A percentile compares a stretch with the other conserved stretches of the same genome.
Conservation (phyloP, 345 rosid species). For the Camelina sativa region DNA sequence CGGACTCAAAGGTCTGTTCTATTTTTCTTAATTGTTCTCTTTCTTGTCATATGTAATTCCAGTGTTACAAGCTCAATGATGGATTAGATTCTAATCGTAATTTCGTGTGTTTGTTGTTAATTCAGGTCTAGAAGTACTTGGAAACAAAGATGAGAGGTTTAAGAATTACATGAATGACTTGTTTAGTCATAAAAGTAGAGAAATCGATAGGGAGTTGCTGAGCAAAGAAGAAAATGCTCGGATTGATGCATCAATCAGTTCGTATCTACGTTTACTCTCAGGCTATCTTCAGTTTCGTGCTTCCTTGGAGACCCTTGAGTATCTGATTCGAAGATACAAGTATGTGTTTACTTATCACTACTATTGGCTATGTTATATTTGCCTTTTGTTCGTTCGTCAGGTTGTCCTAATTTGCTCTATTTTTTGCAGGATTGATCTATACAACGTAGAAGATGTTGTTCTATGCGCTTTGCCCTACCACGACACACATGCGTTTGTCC, state of each 20-base stretch:
- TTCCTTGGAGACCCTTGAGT: slow-evolving; percentile 80
- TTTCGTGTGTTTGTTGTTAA: slow-evolving; percentile 15
- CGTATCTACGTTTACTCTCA: slow-evolving; percentile 67
- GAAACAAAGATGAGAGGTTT: slow-evolving; percentile 68
- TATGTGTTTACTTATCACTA: slow-evolving; percentile 39
- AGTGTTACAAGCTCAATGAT: neutral
- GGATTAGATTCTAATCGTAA: neutral
- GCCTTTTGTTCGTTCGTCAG: neutral
- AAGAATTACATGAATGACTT: slow-evolving; percentile 60
- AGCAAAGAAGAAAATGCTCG: slow-evolving; percentile 60
- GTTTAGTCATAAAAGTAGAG: slow-evolving; percentile 78
- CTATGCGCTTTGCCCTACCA: slow-evolving; percentile 85
- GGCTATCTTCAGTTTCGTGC: slow-evolving; percentile 71
- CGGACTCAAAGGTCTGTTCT: slow-evolving; percentile 61
- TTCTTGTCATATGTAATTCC: neutral
- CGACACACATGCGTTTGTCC: slow-evolving; percentile 85
- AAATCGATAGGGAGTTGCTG: slow-evolving; percentile 80
- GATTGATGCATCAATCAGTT: slow-evolving; percentile 60
- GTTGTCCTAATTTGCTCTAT: slow-evolving; percentile 24
- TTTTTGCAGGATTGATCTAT: slow-evolving; percentile 73
- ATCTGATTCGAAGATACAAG: slow-evolving; percentile 92
- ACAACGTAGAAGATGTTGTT: slow-evolving; percentile 78
- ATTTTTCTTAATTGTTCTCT: slow-evolving; percentile 2
- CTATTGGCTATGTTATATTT: slow-evolving; percentile 5
- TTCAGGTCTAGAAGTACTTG: slow-evolving; percentile 82